These are phyloP conservation scores for Leptoxyphium fumago DNA, from an alignment of 2,329 filamentous ascomycete species.

Conservation along the genomic window DNA sequence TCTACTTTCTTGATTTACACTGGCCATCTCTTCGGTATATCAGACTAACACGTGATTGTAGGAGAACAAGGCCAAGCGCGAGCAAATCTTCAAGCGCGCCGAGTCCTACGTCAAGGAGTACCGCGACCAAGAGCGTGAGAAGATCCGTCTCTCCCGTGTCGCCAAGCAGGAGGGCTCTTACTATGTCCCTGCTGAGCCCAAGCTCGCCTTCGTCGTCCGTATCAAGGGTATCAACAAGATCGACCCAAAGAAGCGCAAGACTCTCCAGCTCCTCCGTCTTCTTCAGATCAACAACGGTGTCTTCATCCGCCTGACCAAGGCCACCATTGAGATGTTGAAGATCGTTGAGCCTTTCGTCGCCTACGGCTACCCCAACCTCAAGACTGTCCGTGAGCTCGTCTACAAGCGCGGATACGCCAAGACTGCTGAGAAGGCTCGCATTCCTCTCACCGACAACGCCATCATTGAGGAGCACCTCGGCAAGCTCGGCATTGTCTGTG, in stretches of 20 bases:
- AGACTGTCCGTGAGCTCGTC: slow-evolving; percentile 96
- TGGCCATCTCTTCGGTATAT: slow-evolving; percentile 1
- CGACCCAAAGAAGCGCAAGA: slow-evolving; percentile 99
- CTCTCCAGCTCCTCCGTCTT: slow-evolving; percentile 96
- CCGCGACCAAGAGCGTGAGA: slow-evolving; percentile 95
- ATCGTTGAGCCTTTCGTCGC: slow-evolving; percentile 98
- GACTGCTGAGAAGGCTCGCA: slow-evolving; percentile 84
- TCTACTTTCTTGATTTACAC: slow-evolving; percentile 6
- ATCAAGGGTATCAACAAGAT: slow-evolving; percentile 99
- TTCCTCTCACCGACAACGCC: slow-evolving; percentile 92
- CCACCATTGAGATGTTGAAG: slow-evolving; percentile 92
- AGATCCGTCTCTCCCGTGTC: slow-evolving; percentile 78
- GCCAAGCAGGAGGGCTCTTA: slow-evolving; percentile 87
- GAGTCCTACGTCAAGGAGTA: slow-evolving; percentile 99
- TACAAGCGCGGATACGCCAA: slow-evolving; percentile 99
- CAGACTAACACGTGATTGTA: slow-evolving; percentile 33
- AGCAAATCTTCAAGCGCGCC: slow-evolving; percentile 98
- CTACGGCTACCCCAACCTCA: slow-evolving; percentile 99
- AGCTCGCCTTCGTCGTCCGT: slow-evolving; percentile 93
- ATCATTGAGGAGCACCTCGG: slow-evolving; percentile 94
- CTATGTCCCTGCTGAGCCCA: slow-evolving; percentile 88
- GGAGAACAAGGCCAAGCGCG: slow-evolving; percentile 98
- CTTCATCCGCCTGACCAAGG: slow-evolving; percentile 96
- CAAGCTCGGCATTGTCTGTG: slow-evolving; percentile 98
- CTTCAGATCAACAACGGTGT: slow-evolving; percentile 99